phyloP scores from a whole-genome alignment of 176 grass and related monocot species.

The Zea mays region DNA sequence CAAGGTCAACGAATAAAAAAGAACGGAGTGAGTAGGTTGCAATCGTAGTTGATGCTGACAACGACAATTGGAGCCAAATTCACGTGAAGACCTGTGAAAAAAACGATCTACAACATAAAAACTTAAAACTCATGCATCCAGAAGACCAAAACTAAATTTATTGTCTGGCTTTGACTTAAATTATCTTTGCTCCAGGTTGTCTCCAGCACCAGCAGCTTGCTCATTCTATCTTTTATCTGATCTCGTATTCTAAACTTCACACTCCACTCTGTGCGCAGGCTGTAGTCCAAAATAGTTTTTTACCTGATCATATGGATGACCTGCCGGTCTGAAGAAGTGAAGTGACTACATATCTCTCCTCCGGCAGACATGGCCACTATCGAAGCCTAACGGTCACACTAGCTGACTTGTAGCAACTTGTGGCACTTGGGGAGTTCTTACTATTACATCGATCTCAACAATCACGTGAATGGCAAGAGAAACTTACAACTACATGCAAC shows the following conservation, averaged over 20 bases:
- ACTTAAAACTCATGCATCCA: neutral
- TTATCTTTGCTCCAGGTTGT: too few species aligned
- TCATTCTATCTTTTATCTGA: too few species aligned
- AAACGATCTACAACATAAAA: neutral
- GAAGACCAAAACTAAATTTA: neutral
- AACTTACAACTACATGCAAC: constrained; percentile 26
- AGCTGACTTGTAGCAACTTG: neutral
- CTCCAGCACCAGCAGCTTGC: too few species aligned
- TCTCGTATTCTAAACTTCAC: too few species aligned
- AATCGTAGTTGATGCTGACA: neutral
- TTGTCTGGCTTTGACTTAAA: too few species aligned
- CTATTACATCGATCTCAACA: constrained; percentile 18
- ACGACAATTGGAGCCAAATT: neutral
- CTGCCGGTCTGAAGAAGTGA: neutral
- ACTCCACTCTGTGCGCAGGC: too few species aligned
- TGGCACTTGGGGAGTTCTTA: neutral
- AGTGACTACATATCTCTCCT: neutral
- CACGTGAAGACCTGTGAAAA: neutral
- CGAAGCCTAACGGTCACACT: neutral
- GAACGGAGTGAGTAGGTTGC: too few species aligned
- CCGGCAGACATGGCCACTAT: neutral
- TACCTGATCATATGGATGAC: too few species aligned
- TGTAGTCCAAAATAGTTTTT: too few species aligned
- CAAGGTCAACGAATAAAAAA: too few species aligned
- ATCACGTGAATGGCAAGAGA: neutral